Percentiles rank a stretch among this genome's conserved stretches.
phyloP scores from a whole-genome alignment of 2,329 filamentous ascomycete species.

The Paracoccidioides brasiliensis region DNA sequence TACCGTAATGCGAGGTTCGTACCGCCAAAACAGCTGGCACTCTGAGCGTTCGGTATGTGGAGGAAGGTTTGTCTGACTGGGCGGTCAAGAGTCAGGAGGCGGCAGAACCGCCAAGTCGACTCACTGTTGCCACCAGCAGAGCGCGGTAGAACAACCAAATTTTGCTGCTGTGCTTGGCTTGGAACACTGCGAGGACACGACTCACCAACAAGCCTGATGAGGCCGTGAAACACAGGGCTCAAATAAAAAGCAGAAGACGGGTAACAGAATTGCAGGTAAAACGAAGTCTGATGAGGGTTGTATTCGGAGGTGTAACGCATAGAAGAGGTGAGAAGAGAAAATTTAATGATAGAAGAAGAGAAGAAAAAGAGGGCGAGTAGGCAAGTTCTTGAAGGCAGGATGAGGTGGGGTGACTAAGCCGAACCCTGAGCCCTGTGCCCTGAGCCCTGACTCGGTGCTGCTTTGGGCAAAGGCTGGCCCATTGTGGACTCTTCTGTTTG shows the following conservation, averaged over 20 bases:
- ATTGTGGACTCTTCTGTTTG: not conserved
- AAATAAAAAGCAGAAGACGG: constrained; percentile 2
- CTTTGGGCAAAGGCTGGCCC: not conserved
- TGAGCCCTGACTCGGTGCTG: not conserved
- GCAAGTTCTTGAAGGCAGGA: constrained; percentile 8
- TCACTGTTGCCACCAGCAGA: not conserved
- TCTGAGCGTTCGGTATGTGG: not conserved
- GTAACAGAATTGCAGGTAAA: constrained; percentile 1
- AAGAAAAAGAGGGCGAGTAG: constrained; percentile 15
- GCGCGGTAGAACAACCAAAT: not conserved
- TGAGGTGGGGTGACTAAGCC: not conserved
- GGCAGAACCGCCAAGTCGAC: not conserved
- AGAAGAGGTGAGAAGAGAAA: not conserved
- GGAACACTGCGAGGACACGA: not conserved
- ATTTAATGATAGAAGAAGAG: constrained; percentile 5
- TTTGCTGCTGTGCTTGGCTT: not conserved
- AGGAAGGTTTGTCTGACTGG: not conserved
- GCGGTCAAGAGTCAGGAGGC: not conserved
- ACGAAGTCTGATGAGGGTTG: constrained; percentile 5
- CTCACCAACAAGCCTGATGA: not conserved
- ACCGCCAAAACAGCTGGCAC: no score
- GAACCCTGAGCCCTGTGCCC: not conserved
- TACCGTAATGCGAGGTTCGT: not conserved
- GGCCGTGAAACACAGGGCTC: constrained; percentile 3
- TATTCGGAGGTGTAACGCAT: not conserved